phyloP scores from a whole-genome alignment of 345 rosid genomes.

The Punica granatum region DNA sequence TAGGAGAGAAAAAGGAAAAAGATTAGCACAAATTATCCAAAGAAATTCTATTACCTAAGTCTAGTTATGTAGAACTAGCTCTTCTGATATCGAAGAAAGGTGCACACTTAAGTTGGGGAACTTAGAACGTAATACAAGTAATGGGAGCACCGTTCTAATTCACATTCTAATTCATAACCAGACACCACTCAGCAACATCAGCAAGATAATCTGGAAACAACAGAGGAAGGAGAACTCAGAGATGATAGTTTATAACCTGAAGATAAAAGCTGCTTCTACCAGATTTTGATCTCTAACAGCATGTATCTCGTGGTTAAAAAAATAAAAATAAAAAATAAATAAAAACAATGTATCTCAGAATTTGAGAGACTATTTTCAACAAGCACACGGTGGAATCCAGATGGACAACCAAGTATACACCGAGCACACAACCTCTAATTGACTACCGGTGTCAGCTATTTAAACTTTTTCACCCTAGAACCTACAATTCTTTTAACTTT shows the following conservation, averaged over 20 bases:
- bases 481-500: background rate
- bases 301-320: too few species aligned
- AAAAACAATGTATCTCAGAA: background rate
- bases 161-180: too few species aligned
- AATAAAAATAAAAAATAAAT: too few species aligned
- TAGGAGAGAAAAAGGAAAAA: conserved; percentile 7
- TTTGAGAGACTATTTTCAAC: background rate
- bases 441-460: background rate
- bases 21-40: conserved; percentile 8
- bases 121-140: too few species aligned
- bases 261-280: background rate
- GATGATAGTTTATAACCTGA: background rate
- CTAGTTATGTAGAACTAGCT: background rate
- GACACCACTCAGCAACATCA: background rate
- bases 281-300: background rate
- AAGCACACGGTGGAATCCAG: background rate
- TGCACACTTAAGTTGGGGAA: too few species aligned
- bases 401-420: background rate
- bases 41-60: background rate
- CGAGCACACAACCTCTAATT: background rate
- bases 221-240: background rate
- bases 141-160: too few species aligned
- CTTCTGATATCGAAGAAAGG: too few species aligned
- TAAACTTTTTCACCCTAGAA: background rate
- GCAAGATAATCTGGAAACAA: background rate